A percentile compares a stretch with the other conserved stretches of the same genome.
phyloP scores from a whole-genome alignment of 352 stramenopile genomes.

The Phytophthora capsici region DNA sequence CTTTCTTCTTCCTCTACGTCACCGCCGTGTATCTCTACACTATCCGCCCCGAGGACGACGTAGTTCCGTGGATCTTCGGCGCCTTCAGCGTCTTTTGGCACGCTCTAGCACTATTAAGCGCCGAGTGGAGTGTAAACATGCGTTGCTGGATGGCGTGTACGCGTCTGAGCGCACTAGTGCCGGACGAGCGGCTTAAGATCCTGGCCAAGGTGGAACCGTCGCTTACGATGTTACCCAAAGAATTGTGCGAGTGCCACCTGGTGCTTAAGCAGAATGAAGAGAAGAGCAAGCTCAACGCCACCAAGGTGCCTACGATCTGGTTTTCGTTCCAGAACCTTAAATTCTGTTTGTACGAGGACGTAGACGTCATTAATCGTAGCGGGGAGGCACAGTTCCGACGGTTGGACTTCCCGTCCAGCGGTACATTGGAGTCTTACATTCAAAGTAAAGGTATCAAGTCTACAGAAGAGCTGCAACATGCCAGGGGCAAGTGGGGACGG shows the following conservation, averaged over 20 bases:
- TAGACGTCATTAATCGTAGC: slow-evolving; percentile 49
- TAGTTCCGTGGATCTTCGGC: slow-evolving; percentile 50
- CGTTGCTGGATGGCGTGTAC: slow-evolving; percentile 66
- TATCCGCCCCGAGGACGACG: slow-evolving; percentile 49
- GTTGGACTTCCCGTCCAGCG: slow-evolving; percentile 66
- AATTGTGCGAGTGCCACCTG: slow-evolving; percentile 56
- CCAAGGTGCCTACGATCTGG: slow-evolving; percentile 55
- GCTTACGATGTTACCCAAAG: slow-evolving; percentile 54
- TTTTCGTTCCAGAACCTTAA: slow-evolving; percentile 84
- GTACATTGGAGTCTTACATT: slow-evolving; percentile 68
- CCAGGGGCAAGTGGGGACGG: slow-evolving; percentile 70
- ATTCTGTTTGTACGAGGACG: slow-evolving; percentile 74
- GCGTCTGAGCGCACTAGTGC: slow-evolving; percentile 51
- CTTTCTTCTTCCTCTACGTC: slow-evolving; percentile 73
- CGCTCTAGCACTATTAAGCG: slow-evolving; percentile 53
- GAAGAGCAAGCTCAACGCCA: slow-evolving; percentile 11
- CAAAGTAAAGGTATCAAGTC: slow-evolving; percentile 51
- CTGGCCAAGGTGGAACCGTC: slow-evolving; percentile 66
- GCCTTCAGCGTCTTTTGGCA: slow-evolving; percentile 57
- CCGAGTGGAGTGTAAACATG: slow-evolving; percentile 66
- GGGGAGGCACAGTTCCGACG: slow-evolving; percentile 73
- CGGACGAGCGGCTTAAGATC: slow-evolving; percentile 66
- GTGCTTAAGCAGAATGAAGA: slow-evolving; percentile 16
- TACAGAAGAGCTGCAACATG: slow-evolving; percentile 41
- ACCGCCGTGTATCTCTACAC: slow-evolving; percentile 68